phyloP scores from a whole-genome alignment of 352 stramenopile genomes.

The Halophytophthora batemanensis region DNA sequence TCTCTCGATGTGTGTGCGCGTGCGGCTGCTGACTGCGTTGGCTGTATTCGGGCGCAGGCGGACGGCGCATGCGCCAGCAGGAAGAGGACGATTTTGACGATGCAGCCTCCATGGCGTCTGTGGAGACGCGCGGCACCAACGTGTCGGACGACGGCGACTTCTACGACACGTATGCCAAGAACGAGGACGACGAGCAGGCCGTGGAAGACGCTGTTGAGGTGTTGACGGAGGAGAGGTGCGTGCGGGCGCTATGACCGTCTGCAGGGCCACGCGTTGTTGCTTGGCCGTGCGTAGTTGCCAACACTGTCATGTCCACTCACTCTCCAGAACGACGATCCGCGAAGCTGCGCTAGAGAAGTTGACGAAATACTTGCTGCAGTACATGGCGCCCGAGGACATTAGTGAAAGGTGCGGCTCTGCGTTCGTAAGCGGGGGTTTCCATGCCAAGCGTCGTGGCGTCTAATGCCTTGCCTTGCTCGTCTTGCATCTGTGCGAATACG shows the following conservation, averaged over 20 bases:
- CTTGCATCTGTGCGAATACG: slow-evolving; percentile 4
- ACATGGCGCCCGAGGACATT: slow-evolving; percentile 59
- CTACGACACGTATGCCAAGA: slow-evolving; percentile 64
- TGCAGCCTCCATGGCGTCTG: slow-evolving; percentile 55
- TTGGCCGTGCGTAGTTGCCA: neutral
- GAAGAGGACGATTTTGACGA: slow-evolving; percentile 73
- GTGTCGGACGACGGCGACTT: slow-evolving; percentile 64
- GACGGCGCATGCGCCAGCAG: slow-evolving; percentile 60
- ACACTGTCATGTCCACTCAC: neutral
- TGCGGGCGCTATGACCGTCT: neutral
- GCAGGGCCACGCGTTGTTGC: neutral
- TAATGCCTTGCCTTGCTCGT: neutral
- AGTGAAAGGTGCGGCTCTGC: slow-evolving; percentile 52
- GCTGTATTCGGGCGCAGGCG: slow-evolving; percentile 18
- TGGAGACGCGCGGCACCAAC: slow-evolving; percentile 63
- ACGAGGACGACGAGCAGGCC: slow-evolving; percentile 55
- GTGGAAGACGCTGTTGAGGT: slow-evolving; percentile 77
- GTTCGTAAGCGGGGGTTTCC: neutral
- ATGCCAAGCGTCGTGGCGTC: neutral
- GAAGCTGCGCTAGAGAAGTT: slow-evolving; percentile 73
- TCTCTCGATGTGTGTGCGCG: neutral
- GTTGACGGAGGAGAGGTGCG: slow-evolving; percentile 73
- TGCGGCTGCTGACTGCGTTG: slow-evolving; percentile 7
- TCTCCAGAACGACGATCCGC: slow-evolving; percentile 59
- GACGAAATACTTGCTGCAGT: slow-evolving; percentile 57